These are phyloP conservation scores for Ophiognomonia clavigignenti-juglandacearum DNA, from an alignment of 2,329 filamentous ascomycete species.

Conservation along the genomic window DNA sequence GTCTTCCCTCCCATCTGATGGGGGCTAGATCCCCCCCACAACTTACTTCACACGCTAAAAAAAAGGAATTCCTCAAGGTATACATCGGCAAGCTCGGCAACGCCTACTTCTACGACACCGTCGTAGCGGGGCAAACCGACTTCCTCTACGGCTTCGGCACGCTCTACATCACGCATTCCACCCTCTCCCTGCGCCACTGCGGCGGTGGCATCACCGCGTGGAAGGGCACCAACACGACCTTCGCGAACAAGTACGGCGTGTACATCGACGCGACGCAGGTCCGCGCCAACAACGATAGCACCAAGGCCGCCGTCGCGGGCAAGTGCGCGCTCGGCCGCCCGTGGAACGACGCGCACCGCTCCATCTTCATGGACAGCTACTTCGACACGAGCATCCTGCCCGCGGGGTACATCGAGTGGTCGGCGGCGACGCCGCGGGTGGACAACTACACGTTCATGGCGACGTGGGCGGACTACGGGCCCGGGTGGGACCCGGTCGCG, in stretches of 20 bases:
- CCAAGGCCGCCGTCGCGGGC: constrained; percentile 30
- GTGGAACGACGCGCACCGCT: constrained; percentile 55
- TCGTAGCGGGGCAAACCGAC: constrained; percentile 62
- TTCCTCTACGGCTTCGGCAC: constrained; percentile 68
- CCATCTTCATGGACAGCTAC: constrained; percentile 50
- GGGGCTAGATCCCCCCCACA: too few relatives aligned
- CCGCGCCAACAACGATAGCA: constrained; percentile 46
- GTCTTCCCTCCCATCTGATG: constrained; percentile 6
- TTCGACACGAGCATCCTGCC: constrained; percentile 47
- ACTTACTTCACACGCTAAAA: not conserved
- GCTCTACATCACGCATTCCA: constrained; percentile 51
- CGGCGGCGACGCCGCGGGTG: constrained; percentile 31
- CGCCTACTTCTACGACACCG: constrained; percentile 56
- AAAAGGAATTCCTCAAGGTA: constrained; percentile 37
- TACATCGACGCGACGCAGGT: constrained; percentile 56
- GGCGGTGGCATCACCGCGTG: constrained; percentile 65
- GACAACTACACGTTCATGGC: constrained; percentile 50
- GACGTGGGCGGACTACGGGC: constrained; percentile 47
- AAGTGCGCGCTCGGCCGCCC: constrained; percentile 57
- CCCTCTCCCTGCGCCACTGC: constrained; percentile 52
- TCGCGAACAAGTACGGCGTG: constrained; percentile 61
- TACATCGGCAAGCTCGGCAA: constrained; percentile 65
- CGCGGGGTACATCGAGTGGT: constrained; percentile 53
- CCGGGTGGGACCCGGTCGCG: constrained; percentile 48
- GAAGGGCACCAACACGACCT: constrained; percentile 63